Base-by-base conservation (phyloP, 345 rosid species). In the Corchorus olitorius region DNA sequence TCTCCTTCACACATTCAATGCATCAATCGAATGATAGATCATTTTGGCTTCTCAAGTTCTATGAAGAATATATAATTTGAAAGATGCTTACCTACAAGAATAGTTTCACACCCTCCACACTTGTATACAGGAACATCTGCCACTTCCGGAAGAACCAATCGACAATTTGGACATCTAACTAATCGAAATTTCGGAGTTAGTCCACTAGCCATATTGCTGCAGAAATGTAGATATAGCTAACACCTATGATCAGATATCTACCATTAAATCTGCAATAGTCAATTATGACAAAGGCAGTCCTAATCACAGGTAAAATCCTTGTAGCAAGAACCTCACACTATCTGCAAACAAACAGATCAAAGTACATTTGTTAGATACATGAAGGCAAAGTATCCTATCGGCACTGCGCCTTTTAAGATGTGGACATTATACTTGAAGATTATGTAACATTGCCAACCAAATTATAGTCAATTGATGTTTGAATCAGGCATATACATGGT, bases 121-220 rank as follows among this genome's bases (percentile, higher is more conserved):
- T 62, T 70, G 76, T 92, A 92, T 20, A 91, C 85, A 6, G 84
- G 89, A 82, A 88, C 73, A 78, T 89, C 79, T 19, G 84, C 81
- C 7, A 78, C 79, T 84, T 92, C 98, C 3, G 79, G 86, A 78
- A 94, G 94, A 81, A 92, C 67, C 73, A 66, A 37, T 6, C 64
- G 48, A 69, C 98, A 92, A 69, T 78, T 89, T 6, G 98, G 98
- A 59, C 98, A 92, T 67, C 70, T 85, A 76, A 94, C 97, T 1
- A 94, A 54, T 73, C 94, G 89, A 79, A 87, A 52, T 75, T 81
- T 83, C 46, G 82, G 75, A 73, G 78, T 62, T 11, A 73, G 33
- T 78, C 61, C 76, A 46, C 81, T 66, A 48, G 82, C 83, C 93
- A 84, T 85, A 73, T 75, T 83, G 77, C 56, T 81, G 77, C 65